Base-by-base conservation (phyloP, 2,329 filamentous ascomycete species). In the Beauveria asiatica region DNA sequence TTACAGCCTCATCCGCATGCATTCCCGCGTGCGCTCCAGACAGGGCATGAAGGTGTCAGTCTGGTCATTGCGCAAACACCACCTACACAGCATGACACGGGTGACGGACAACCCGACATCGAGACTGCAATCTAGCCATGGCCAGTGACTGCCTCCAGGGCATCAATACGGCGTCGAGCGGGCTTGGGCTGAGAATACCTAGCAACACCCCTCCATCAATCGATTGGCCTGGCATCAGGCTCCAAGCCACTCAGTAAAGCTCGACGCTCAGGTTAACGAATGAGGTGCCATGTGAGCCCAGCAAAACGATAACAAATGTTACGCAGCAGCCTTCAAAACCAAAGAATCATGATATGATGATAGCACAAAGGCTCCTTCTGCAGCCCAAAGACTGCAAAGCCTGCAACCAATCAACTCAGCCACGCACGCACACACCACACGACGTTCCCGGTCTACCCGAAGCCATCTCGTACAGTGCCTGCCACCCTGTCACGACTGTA, bases 371-470 rank as follows among this genome's bases (percentile, higher is more conserved):
- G 41, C 41, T 57, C 55, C 55, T 50, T 57, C 55, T 57, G 23
- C 46, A 42, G 37, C 46, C 37, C 37, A 45, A 30, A 27, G 21
- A 33, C 44, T 27, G 19, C 19, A 27, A 41, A 9, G 30, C 6
- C 21, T 48, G 23, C 21, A 58, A 11, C 46, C 56, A 58, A 51
- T 58, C 56, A 50, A 51, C 25, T 21, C 56, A 44, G 44, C 46
- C 45, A 50, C 56, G 37, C 45, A 50, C 56, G 37, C 46, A 44
- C 23, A 51, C 56, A 45, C 46, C 56, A 37, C 46, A 25, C 54
- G 10, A 41, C 25, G 44, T 23, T 57, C 46, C 56, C 56, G 46
- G 56, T 58, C 56, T 39, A 51, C 56, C 56, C 56, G 46, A 58
- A 41, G 56, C 56, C 46, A 51, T 58, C 56, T 51, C 56, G 56